These are phyloP conservation scores for Plenodomus tracheiphilus DNA, from an alignment of 2,329 filamentous ascomycete genomes.

Conservation along the genomic window DNA sequence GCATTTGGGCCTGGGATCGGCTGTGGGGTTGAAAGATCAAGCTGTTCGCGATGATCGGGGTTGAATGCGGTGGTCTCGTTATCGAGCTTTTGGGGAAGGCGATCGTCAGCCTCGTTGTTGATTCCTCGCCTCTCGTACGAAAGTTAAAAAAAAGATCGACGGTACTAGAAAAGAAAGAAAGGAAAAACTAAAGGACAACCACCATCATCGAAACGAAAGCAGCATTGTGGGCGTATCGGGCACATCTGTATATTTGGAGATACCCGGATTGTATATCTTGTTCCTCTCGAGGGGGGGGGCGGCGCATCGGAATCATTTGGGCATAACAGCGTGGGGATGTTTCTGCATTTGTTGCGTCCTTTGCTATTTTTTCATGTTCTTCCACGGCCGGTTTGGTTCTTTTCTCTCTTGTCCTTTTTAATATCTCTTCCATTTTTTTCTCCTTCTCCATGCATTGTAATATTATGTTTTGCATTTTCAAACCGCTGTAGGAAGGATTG, in stretches of 20 bases:
- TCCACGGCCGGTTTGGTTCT: conserved; percentile 6
- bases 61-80: conserved; percentile 71
- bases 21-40: conserved; percentile 83
- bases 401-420: background rate
- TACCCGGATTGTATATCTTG: conserved; percentile 3
- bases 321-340: background rate
- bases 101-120: conserved; percentile 18
- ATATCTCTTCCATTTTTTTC: conserved; percentile 2
- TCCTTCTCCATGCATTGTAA: background rate
- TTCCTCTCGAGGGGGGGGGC: no score
- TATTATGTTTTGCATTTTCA: conserved; percentile 2
- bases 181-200: conserved; percentile 5
- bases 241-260: conserved; percentile 1
- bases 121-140: background rate
- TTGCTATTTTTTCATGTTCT: background rate
- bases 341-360: conserved; percentile 1
- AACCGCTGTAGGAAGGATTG: background rate
- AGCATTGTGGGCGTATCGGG: background rate
- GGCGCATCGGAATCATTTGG: background rate
- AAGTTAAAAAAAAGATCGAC: conserved; percentile 1
- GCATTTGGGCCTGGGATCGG: conserved; percentile 63
- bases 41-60: conserved; percentile 81
- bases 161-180: background rate
- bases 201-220: background rate
- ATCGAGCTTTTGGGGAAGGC: conserved; percentile 46